Evolutionary conservation across 139 green algal genomes (phyloP).

Genomic region (Tetradesmus obliquus): DNA sequence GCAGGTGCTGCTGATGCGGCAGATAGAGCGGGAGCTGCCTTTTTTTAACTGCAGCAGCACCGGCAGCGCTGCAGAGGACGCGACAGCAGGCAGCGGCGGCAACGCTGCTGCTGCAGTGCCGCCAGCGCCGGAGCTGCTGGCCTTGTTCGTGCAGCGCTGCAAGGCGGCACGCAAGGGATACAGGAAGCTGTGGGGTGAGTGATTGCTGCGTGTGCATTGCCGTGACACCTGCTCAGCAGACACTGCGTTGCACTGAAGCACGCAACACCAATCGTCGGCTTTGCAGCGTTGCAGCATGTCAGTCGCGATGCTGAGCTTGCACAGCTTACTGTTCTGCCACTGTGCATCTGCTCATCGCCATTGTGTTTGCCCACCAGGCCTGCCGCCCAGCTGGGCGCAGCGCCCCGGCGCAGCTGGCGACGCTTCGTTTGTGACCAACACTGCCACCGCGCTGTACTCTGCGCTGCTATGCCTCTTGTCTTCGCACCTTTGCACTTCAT

Average conservation of each 20-base stretch:
- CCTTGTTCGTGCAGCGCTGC: not conserved
- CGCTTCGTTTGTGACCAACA: slow-evolving; percentile 8
- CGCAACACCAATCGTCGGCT: too few relatives aligned
- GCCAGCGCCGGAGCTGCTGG: slow-evolving; percentile 13
- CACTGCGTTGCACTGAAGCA: too few relatives aligned
- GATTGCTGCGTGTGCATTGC: not conserved
- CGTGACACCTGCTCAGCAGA: not conserved
- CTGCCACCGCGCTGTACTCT: slow-evolving; percentile 40
- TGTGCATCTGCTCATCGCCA: too few relatives aligned
- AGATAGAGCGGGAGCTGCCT: slow-evolving; percentile 18
- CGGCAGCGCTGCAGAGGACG: not conserved
- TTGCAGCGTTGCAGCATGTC: slow-evolving; percentile 7
- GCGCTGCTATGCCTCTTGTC: not conserved
- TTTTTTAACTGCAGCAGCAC: not conserved
- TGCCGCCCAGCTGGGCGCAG: slow-evolving; percentile 73
- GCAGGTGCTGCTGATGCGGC: not conserved
- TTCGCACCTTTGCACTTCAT: not conserved
- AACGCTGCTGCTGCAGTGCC: not conserved
- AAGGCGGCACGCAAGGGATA: not conserved
- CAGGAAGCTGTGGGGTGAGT: slow-evolving; percentile 26
- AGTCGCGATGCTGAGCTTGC: not conserved
- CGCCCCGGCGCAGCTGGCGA: slow-evolving; percentile 17
- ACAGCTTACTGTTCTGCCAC: not conserved
- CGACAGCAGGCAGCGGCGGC: not conserved
- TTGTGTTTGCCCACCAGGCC: slow-evolving; percentile 41